phyloP scores from a whole-genome alignment of 345 rosid species.

The Luvunga scandens region DNA sequence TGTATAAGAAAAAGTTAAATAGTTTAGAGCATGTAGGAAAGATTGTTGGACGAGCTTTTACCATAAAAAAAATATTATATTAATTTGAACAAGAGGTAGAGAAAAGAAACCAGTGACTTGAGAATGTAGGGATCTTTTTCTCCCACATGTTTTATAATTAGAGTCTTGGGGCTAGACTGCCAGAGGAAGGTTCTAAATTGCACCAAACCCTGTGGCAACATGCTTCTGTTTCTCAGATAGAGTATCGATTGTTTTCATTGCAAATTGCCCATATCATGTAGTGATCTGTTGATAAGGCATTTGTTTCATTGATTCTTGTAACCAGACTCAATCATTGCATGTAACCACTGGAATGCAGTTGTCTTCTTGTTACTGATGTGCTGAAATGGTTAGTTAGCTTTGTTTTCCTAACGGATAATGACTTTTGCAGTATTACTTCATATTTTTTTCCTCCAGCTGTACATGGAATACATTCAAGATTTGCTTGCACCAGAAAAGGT shows the following conservation, averaged over 20 bases:
- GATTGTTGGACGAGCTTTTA: background rate
- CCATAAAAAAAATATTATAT: background rate
- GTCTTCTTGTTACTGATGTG: background rate
- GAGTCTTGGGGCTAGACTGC: background rate
- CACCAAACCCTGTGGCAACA: background rate
- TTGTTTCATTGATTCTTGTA: background rate
- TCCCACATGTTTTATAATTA: background rate
- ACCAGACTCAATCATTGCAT: background rate
- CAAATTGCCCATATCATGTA: background rate
- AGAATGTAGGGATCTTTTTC: background rate
- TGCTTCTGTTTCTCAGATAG: background rate
- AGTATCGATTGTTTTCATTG: background rate
- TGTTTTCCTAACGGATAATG: background rate
- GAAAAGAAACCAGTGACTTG: background rate
- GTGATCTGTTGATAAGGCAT: background rate
- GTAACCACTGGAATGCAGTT: background rate
- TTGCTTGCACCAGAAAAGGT: constrained; percentile 79
- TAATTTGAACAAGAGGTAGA: background rate
- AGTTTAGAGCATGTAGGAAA: background rate
- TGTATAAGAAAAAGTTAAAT: background rate
- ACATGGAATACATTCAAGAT: constrained; percentile 94
- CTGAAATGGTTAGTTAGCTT: background rate
- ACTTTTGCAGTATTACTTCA: background rate
- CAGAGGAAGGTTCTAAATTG: background rate
- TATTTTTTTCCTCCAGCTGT: constrained; percentile 48